phyloP scores from a whole-genome alignment of 2,329 filamentous ascomycete genomes.

The Neopestalotiopsis rosae region DNA sequence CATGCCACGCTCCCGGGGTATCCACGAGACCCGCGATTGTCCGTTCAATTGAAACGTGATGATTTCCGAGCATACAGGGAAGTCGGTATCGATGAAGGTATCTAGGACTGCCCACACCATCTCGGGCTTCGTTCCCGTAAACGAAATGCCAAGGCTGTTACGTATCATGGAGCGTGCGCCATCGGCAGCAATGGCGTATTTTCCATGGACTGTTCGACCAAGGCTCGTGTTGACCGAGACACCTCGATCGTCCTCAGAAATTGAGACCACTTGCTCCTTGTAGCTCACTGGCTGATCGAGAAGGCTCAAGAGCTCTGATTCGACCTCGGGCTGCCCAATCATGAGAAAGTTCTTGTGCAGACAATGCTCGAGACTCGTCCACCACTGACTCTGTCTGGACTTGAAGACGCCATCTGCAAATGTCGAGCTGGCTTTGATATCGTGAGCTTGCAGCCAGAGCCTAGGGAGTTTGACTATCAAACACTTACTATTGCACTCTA shows the following conservation, averaged over 20 bases:
- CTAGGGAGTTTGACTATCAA: not conserved
- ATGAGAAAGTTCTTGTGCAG: constrained; percentile 55
- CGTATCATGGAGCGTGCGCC: constrained; percentile 56
- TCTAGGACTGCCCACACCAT: constrained; percentile 57
- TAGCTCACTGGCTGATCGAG: constrained; percentile 43
- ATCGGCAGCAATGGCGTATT: constrained; percentile 57
- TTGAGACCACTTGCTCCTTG: constrained; percentile 40
- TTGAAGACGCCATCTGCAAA: constrained; percentile 52
- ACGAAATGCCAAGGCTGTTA: constrained; percentile 42
- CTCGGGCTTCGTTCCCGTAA: constrained; percentile 52
- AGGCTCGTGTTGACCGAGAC: constrained; percentile 36
- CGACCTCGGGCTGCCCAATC: constrained; percentile 54
- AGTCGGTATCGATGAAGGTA: constrained; percentile 54
- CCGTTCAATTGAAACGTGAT: constrained; percentile 52
- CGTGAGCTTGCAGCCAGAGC: not conserved
- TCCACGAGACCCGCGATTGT: constrained; percentile 53
- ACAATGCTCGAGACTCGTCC: constrained; percentile 49
- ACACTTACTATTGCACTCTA: constrained; percentile 54
- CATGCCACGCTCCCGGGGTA: constrained; percentile 52
- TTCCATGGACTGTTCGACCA: constrained; percentile 38
- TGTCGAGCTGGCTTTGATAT: constrained; percentile 48
- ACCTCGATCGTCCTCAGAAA: constrained; percentile 31
- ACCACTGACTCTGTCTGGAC: constrained; percentile 53
- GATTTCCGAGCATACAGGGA: constrained; percentile 51
- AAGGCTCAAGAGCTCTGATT: constrained; percentile 41